A percentile compares a stretch with the other conserved stretches of the same genome.
Conservation (phyloP, 805 yeast genomes). For the Zygoascus biomembranicola region DNA sequence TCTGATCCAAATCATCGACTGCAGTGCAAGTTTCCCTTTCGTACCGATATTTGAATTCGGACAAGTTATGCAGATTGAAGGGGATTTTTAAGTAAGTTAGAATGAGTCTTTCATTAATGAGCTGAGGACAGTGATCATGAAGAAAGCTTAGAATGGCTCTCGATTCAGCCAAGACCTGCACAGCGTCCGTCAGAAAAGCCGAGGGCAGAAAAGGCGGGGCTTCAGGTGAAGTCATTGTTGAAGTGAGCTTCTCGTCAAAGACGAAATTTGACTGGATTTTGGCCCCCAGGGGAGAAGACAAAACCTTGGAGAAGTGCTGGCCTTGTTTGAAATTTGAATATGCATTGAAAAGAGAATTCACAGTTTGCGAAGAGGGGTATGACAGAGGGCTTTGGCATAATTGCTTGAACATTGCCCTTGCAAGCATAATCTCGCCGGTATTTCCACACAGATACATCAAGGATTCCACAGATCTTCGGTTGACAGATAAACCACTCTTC, state of each 20-base stretch:
- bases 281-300: slow-evolving; percentile 22
- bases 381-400: slow-evolving; percentile 20
- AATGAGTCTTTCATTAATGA: slow-evolving; percentile 36
- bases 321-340: slow-evolving; percentile 25
- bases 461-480: slow-evolving; percentile 45
- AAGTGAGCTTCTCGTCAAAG: slow-evolving; percentile 7
- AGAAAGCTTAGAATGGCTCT: slow-evolving; percentile 65
- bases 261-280: slow-evolving; percentile 21
- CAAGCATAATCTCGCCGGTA: slow-evolving; percentile 68
- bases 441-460: slow-evolving; percentile 70
- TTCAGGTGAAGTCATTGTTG: not conserved
- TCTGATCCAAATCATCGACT: slow-evolving; percentile 2
- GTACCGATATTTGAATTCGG: slow-evolving; percentile 32
- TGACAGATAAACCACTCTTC: slow-evolving; percentile 27
- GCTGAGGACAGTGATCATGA: slow-evolving; percentile 35
- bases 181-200: slow-evolving; percentile 30
- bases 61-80: slow-evolving; percentile 29
- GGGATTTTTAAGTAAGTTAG: slow-evolving; percentile 47
- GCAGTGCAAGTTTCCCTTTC: slow-evolving; percentile 27
- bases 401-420: slow-evolving; percentile 46
- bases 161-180: slow-evolving; percentile 60
- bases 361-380: slow-evolving; percentile 24
- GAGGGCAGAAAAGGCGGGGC: slow-evolving; percentile 67
- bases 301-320: slow-evolving; percentile 18
- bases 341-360: slow-evolving; percentile 27